These are phyloP conservation scores for Aureobasidium pullulans DNA, from an alignment of 2,329 filamentous ascomycete species.

Conservation along the genomic window DNA sequence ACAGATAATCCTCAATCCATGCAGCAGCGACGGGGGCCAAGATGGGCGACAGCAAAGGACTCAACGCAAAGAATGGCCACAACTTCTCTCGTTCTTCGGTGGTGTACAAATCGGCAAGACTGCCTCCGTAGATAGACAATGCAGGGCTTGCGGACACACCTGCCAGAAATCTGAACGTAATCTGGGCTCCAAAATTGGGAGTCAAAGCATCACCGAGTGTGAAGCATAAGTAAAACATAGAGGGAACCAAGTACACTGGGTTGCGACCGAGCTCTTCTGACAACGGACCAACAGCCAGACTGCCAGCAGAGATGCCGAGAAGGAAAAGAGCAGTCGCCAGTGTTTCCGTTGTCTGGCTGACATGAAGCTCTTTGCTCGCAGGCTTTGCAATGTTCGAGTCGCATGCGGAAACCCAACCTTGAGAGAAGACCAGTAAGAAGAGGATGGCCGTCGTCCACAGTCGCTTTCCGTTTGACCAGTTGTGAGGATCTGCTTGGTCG, in stretches of 20 bases:
- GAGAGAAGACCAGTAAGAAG: background rate
- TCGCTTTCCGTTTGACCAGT: background rate
- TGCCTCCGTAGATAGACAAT: slow-evolving; percentile 16
- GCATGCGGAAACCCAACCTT: background rate
- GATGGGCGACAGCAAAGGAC: slow-evolving; percentile 11
- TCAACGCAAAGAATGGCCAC: slow-evolving; percentile 16
- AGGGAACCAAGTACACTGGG: slow-evolving; percentile 1
- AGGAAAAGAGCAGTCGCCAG: slow-evolving; percentile 4
- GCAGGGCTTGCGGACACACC: slow-evolving; percentile 15
- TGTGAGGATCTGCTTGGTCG: background rate
- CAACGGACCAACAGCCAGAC: background rate
- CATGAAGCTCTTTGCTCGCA: background rate
- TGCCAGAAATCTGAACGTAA: slow-evolving; percentile 15
- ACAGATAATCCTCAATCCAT: slow-evolving; percentile 15
- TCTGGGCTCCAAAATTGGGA: slow-evolving; percentile 15
- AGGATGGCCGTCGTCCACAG: background rate
- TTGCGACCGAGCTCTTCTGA: slow-evolving; percentile 9
- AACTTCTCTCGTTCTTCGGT: slow-evolving; percentile 6
- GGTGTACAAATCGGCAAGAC: slow-evolving; percentile 16
- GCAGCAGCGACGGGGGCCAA: slow-evolving; percentile 17
- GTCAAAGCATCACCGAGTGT: slow-evolving; percentile 12
- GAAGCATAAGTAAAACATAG: background rate
- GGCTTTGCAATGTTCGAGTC: background rate
- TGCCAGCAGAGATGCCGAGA: background rate
- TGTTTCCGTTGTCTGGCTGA: background rate